Base-by-base conservation (phyloP, 1,284 basidiomycete genomes). In the Microbotryum scabiosae region DNA sequence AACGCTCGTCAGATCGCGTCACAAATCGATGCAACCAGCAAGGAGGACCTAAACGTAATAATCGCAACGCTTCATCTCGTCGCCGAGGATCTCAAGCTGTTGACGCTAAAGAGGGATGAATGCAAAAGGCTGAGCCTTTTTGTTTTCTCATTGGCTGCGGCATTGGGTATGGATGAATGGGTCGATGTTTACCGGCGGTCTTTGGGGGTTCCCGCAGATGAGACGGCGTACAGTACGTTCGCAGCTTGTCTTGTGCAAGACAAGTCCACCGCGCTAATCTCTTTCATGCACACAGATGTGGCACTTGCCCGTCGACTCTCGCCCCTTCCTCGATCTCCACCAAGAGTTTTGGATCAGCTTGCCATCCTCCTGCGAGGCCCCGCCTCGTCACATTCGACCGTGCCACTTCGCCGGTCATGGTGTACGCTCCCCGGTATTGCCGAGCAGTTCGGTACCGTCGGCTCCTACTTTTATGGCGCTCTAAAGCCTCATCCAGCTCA, bases 21-120 rank as follows among this genome's bases (percentile, higher is more conserved):
- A 41, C 16, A 10, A 41, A 9, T 41, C 16, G 36, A 41, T 41
- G 36, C 36, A 41, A 41, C 16, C 36, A 12, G 16, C 5, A 52
- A 56, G 5, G 46, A 43, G 2, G 45, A 59, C 47, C 59, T 62
- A 5, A 56, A 67, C n/a, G 57, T 70, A 1, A 60, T 75, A 3
- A 56, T 93, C 9, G 82, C 85, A 60, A 84, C 84, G 0, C 74
- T 94, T 2, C 90, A 93, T 72, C 80, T 85, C 47, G 79, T 91
- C 3, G 88, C 81, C 0, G 88, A 93, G 64, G 75, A 78, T 50
- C 73, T 70, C 26, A 73, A 75, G 7, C 67, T 79, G 25, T 65
- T 72, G 8, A 56, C 70, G 2, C 62, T 62, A 12, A 77, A 79
- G 12, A 81, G 84, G 56, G 72, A 78, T 26, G 43, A 58, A 3